Evolutionary conservation across 306 rosid species (phyloP).

Genomic region (Malus asiatica): DNA sequence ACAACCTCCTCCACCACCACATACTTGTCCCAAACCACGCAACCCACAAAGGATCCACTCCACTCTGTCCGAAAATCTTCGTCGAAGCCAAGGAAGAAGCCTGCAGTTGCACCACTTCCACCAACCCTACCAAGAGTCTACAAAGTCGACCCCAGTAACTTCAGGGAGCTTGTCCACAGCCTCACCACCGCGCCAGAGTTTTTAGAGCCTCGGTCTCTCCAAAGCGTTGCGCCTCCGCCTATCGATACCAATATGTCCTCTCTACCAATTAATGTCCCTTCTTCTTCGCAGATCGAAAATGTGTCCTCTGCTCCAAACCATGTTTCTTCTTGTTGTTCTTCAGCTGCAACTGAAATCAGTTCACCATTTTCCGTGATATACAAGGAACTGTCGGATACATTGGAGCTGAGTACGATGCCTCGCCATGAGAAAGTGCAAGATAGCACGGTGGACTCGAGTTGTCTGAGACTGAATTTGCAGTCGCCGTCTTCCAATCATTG

Average conservation of each 20-base stretch:
- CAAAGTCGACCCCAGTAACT: conserved; percentile 73
- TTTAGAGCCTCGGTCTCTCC: conserved; percentile 21
- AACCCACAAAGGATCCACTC: conserved; percentile 12
- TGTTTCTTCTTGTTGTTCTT: neutral
- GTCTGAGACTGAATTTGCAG: conserved; percentile 30
- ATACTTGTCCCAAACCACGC: neutral
- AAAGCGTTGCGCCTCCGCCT: conserved; percentile 22
- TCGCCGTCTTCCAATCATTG: conserved; percentile 45
- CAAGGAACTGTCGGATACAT: conserved; percentile 26
- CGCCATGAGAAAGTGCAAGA: neutral
- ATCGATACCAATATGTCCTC: neutral
- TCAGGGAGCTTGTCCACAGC: conserved; percentile 59
- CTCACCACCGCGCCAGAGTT: conserved; percentile 65
- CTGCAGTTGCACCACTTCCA: conserved; percentile 46
- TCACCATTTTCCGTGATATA: conserved; percentile 15
- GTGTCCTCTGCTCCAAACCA: neutral
- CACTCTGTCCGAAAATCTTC: conserved; percentile 41
- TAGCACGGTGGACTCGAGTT: conserved; percentile 8
- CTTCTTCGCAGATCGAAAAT: neutral
- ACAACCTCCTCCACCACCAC: neutral
- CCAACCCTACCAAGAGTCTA: conserved; percentile 47
- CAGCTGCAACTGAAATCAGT: neutral
- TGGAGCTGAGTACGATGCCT: conserved; percentile 8
- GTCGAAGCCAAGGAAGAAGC: conserved; percentile 55
- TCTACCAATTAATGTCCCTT: too few relatives aligned